Conservation (phyloP, 2,329 filamentous ascomycete species). For the Annulohypoxylon truncatum region DNA sequence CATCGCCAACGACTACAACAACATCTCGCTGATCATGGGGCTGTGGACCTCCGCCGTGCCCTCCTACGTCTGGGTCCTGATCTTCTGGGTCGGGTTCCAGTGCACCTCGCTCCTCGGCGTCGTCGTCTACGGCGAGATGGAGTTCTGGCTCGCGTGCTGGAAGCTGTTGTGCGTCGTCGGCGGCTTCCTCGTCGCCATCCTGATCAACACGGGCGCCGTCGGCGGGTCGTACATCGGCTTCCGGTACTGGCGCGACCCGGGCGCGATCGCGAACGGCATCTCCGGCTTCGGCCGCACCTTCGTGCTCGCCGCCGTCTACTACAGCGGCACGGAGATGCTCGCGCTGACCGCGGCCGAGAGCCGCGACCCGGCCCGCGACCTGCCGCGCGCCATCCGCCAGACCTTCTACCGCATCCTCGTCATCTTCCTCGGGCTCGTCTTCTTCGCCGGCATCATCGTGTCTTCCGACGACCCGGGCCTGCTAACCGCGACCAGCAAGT, state of each 20-base stretch:
- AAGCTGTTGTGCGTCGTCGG: slow-evolving; percentile 51
- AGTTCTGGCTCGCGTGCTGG: slow-evolving; percentile 50
- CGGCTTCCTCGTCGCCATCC: slow-evolving; percentile 50
- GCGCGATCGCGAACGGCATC: slow-evolving; percentile 51
- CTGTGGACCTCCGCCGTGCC: slow-evolving; percentile 59
- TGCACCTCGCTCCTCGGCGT: slow-evolving; percentile 52
- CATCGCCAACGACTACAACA: slow-evolving; percentile 57
- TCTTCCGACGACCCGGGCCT: slow-evolving; percentile 52
- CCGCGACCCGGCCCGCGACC: slow-evolving; percentile 47
- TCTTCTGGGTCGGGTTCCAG: slow-evolving; percentile 59
- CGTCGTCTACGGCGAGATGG: slow-evolving; percentile 50
- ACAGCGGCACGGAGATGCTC: slow-evolving; percentile 53
- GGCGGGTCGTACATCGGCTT: slow-evolving; percentile 53
- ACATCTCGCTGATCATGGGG: slow-evolving; percentile 57
- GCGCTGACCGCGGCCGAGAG: slow-evolving; percentile 53
- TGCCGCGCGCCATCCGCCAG: slow-evolving; percentile 49
- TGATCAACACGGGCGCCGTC: slow-evolving; percentile 52
- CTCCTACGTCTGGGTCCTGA: slow-evolving; percentile 59
- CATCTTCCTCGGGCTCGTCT: slow-evolving; percentile 50
- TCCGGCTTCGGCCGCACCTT: slow-evolving; percentile 53
- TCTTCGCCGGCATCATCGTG: slow-evolving; percentile 50
- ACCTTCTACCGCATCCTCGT: slow-evolving; percentile 50
- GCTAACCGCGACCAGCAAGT: slow-evolving; percentile 48
- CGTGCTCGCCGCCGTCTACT: slow-evolving; percentile 53
- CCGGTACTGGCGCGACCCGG: slow-evolving; percentile 50